Evolutionary conservation across 768 basidiomycete species (phyloP), one percentile per base, ranked within the genome.

Genomic region (Filobasidium wieringae): DNA sequence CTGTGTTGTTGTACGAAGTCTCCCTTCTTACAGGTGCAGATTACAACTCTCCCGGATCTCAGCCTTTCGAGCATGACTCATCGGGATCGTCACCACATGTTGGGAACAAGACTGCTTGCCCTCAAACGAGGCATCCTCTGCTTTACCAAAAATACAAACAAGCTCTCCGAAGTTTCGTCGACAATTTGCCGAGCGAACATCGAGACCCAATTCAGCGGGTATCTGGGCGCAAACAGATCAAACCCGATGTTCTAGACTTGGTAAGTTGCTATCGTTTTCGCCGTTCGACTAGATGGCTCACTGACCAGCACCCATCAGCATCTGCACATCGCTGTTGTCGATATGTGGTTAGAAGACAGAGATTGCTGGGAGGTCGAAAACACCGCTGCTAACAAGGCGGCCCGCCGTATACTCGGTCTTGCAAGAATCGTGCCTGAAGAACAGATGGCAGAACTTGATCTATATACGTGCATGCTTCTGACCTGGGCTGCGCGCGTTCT

Each of bases 291-390:
- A 31, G n/a, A 30, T 32, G 17, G 39, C 31, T 9, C 32, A n/a
- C 4, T n/a, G 4, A 26, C 37, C 24, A 57, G 24, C 32, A 2
- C 17, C 12, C 24, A 11, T 4, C 17, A 54, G 53, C 53, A 57
- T 50, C 41, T 34, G 14, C 51, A 37, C 36, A 30, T 57, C 12
- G 39, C 47, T 17, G 36, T 47, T 19, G 56, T 49, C 2, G 34
- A 57, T 26, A 41, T 57, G 47, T 57, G 56, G 56, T 37, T 57
- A 7, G 47, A 57, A 12, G 56, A 57, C n/a, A 37, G 47, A 2
- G 56, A 57, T 19, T 45, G 51, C 24, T 41, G 41, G 47, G 47
- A 27, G n/a, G 49, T 30, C 19, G 56, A 57, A 29, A 57, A 57
- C 17, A 47, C 56, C 22, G 56, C 49, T 39, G 56, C 56, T 19